Evolutionary conservation across 768 basidiomycete species (phyloP).

Genomic region (Grammothele lineata): DNA sequence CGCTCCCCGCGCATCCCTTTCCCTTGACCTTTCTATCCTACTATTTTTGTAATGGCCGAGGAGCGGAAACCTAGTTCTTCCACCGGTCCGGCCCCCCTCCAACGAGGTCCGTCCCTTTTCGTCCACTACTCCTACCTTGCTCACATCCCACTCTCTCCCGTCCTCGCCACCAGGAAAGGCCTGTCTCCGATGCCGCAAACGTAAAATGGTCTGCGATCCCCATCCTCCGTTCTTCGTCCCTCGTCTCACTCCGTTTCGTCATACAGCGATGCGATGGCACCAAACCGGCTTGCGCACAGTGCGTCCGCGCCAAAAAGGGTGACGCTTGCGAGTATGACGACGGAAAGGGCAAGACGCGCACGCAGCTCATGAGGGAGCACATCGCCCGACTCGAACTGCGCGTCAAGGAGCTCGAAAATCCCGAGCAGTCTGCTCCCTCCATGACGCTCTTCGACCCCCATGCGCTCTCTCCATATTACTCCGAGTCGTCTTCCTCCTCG

Average conservation of each 20-base stretch:
- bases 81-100: conserved; percentile 23
- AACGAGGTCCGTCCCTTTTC: conserved; percentile 20
- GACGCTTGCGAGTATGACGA: conserved; percentile 80
- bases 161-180: conserved; percentile 44
- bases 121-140: not conserved
- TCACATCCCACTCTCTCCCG: no score
- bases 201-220: conserved; percentile 41
- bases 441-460: conserved; percentile 72
- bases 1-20: conserved; percentile 22
- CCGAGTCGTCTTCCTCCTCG: conserved; percentile 31
- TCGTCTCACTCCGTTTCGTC: not conserved
- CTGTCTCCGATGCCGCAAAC: conserved; percentile 49
- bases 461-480: conserved; percentile 27
- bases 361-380: conserved; percentile 74
- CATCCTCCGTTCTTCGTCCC: not conserved
- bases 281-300: conserved; percentile 79
- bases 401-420: conserved; percentile 71
- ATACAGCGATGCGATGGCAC: conserved; percentile 69
- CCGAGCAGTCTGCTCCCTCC: conserved; percentile 65
- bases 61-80: conserved; percentile 19
- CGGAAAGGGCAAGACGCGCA: conserved; percentile 79
- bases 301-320: conserved; percentile 69
- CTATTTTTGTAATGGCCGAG: conserved; percentile 31
- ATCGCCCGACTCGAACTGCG: conserved; percentile 69
- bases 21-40: conserved; percentile 20